Conservation (phyloP, 768 basidiomycete species). For the Neoboletus subvelutipes region DNA sequence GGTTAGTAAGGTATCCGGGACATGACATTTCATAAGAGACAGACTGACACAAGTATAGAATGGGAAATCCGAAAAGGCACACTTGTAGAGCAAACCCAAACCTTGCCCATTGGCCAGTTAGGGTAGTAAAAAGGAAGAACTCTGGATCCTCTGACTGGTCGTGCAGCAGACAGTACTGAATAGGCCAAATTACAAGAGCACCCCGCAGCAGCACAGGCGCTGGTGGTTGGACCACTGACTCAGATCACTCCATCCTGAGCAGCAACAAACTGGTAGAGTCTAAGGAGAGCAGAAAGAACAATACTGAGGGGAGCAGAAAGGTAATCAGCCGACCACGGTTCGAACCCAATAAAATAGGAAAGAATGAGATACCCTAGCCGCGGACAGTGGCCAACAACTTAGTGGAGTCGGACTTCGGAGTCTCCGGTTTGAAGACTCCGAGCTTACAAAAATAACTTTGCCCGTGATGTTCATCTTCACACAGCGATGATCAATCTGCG, state of each 20-base stretch:
- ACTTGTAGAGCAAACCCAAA: background rate
- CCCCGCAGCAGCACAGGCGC: background rate
- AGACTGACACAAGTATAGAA: background rate
- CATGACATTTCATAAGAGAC: background rate
- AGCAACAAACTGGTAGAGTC: background rate
- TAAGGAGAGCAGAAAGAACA: background rate
- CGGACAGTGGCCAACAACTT: too few relatives aligned
- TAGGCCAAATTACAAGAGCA: constrained; percentile 6
- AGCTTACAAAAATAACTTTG: too few relatives aligned
- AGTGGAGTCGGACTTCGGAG: too few relatives aligned
- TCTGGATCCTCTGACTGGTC: background rate
- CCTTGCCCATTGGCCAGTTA: background rate
- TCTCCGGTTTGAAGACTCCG: too few relatives aligned
- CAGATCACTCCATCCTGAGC: background rate
- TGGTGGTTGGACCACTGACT: background rate
- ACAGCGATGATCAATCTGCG: too few relatives aligned
- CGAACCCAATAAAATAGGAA: background rate
- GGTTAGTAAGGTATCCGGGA: background rate
- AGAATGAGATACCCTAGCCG: background rate
- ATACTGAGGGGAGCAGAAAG: background rate
- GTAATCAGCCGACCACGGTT: background rate
- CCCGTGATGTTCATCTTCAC: too few relatives aligned
- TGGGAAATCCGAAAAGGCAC: background rate
- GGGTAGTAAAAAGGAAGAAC: constrained; percentile 1
- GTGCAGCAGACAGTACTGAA: background rate